phyloP scores from a whole-genome alignment of 2,329 filamentous ascomycete genomes.

The Aschersonia sp. region DNA sequence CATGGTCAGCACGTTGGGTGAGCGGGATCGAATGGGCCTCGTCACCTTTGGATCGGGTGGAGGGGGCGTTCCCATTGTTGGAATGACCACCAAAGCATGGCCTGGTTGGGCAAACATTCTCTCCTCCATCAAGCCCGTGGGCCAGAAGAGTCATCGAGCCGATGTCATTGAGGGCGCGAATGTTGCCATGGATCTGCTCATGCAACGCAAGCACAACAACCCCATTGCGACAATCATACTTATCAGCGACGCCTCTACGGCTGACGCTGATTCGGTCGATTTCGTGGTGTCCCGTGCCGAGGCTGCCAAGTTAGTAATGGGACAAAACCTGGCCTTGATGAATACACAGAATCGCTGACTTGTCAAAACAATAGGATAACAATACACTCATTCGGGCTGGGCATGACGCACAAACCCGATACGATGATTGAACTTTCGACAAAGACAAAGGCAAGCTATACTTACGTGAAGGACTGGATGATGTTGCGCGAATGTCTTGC shows the following conservation, averaged over 20 bases:
- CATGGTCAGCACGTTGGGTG: constrained; percentile 76
- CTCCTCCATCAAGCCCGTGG: constrained; percentile 77
- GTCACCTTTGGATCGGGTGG: constrained; percentile 94
- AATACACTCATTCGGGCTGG: constrained; percentile 92
- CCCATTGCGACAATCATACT: constrained; percentile 89
- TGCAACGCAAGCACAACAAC: constrained; percentile 94
- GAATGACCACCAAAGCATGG: constrained; percentile 95
- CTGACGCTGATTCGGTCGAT: constrained; percentile 87
- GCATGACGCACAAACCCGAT: constrained; percentile 94
- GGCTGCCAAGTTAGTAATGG: constrained; percentile 67
- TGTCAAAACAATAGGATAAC: constrained; percentile 49
- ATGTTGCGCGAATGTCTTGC: constrained; percentile 95
- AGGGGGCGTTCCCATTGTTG: constrained; percentile 87
- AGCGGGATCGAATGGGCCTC: constrained; percentile 89
- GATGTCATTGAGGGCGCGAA: constrained; percentile 97
- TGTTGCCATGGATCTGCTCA: constrained; percentile 93
- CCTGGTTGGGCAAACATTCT: constrained; percentile 78
- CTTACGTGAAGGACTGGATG: constrained; percentile 99
- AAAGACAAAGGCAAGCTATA: constrained; percentile 90
- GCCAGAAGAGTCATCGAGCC: constrained; percentile 89
- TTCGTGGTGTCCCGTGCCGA: constrained; percentile 95
- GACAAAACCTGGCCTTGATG: not conserved
- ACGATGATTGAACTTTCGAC: constrained; percentile 97
- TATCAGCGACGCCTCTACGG: constrained; percentile 93
- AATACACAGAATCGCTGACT: constrained; percentile 1